Conservation (phyloP, 2,329 filamentous ascomycete genomes). For the Fusarium sp. region DNA sequence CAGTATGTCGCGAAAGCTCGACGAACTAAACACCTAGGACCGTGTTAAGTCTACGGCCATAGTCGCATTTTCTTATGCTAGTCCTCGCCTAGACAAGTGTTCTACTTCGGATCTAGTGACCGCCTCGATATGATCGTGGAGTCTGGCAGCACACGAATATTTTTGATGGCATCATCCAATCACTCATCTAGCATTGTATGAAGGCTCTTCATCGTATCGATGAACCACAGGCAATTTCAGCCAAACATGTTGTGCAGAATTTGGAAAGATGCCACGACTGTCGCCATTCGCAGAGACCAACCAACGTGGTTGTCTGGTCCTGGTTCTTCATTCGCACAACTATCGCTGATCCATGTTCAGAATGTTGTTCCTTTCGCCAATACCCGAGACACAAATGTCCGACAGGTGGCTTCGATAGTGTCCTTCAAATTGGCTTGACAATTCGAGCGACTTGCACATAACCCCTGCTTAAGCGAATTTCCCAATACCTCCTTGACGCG, state of each 20-base stretch:
- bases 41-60: constrained; percentile 6
- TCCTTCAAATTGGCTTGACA: constrained; percentile 14
- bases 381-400: constrained; percentile 34
- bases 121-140: constrained; percentile 3
- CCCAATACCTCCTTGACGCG: constrained; percentile 15
- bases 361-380: constrained; percentile 31
- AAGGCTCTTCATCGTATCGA: neutral
- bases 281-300: neutral
- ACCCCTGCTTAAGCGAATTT: constrained; percentile 27
- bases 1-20: constrained; percentile 3
- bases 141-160: neutral
- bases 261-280: neutral
- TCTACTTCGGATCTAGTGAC: constrained; percentile 6
- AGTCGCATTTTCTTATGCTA: constrained; percentile 7
- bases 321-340: constrained; percentile 26
- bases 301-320: constrained; percentile 4
- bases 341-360: constrained; percentile 17
- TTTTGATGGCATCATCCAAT: neutral
- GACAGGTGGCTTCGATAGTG: constrained; percentile 27
- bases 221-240: neutral
- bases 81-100: neutral
- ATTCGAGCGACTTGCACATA: constrained; percentile 22
- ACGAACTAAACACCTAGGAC: constrained; percentile 10
- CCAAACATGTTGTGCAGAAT: neutral
- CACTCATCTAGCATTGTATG: neutral